phyloP scores from a whole-genome alignment of 768 basidiomycete genomes.

The Tylopilus subfusipes region DNA sequence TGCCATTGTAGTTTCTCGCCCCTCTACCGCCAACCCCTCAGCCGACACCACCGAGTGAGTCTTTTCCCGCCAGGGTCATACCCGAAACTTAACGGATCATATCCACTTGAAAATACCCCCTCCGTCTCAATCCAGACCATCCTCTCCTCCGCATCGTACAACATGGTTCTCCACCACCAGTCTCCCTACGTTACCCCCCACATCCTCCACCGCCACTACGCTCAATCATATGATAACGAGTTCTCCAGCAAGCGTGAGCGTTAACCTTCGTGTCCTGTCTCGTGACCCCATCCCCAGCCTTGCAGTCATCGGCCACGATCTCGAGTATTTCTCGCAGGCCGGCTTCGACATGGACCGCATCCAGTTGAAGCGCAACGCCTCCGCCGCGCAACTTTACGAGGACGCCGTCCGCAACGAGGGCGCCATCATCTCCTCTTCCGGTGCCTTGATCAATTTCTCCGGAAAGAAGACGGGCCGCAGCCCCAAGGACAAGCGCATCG shows the following conservation, averaged over 20 bases:
- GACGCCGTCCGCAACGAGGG: constrained; percentile 99
- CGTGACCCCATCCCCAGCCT: constrained; percentile 10
- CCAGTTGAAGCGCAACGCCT: constrained; percentile 91
- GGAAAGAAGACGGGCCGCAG: constrained; percentile 98
- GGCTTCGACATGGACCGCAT: constrained; percentile 99
- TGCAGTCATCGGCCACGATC: constrained; percentile 85
- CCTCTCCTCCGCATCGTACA: constrained; percentile 18
- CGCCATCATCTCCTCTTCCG: constrained; percentile 93
- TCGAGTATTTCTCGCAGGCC: constrained; percentile 97
- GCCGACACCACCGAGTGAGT: constrained; percentile 21
- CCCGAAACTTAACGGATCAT: constrained; percentile 30
- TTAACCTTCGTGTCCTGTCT: neutral
- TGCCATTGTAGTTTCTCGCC: constrained; percentile 2
- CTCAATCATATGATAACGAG: constrained; percentile 69
- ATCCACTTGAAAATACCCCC: constrained; percentile 6
- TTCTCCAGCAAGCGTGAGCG: constrained; percentile 53
- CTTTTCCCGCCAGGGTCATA: constrained; percentile 2
- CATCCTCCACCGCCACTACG: constrained; percentile 85
- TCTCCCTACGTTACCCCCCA: constrained; percentile 88
- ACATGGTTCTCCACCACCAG: constrained; percentile 65
- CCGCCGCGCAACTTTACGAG: constrained; percentile 89
- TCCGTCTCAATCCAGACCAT: neutral
- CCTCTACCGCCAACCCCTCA: neutral
- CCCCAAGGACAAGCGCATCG: constrained; percentile 99
- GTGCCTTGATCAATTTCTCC: constrained; percentile 98